phyloP scores from a whole-genome alignment of 73 alveolate species.

The Paramecium bursaria region DNA sequence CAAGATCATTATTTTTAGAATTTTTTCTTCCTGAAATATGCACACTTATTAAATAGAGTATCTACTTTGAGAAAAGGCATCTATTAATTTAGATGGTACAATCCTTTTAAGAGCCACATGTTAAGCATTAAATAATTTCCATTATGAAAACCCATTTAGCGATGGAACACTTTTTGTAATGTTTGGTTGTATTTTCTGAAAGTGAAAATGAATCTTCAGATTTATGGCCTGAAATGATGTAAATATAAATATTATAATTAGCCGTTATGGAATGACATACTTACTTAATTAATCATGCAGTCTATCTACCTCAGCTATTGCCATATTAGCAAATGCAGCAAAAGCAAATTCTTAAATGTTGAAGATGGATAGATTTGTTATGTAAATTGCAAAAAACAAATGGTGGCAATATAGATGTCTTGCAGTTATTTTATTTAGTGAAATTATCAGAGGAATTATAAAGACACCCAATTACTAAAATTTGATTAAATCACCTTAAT shows the following conservation, averaged over 20 bases:
- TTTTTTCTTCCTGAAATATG: conserved; percentile 65
- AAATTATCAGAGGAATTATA: conserved; percentile 23
- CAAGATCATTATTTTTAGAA: conserved; percentile 62
- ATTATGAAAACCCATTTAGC: conserved; percentile 30
- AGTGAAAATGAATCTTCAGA: conserved; percentile 47
- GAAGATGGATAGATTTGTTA: conserved; percentile 20
- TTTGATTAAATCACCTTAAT: conserved; percentile 34
- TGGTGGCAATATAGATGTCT: conserved; percentile 69
- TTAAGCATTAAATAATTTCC: conserved; percentile 50
- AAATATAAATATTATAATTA: not conserved
- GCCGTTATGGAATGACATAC: conserved; percentile 25
- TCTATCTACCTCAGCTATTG: conserved; percentile 57
- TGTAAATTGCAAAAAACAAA: conserved; percentile 24
- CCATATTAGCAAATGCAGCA: conserved; percentile 64
- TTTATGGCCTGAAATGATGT: conserved; percentile 32
- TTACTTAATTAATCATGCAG: conserved; percentile 37
- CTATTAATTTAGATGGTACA: conserved; percentile 55
- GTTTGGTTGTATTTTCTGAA: conserved; percentile 55
- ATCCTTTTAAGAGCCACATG: conserved; percentile 59
- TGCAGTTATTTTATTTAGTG: conserved; percentile 55
- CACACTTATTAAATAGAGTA: conserved; percentile 36
- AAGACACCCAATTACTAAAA: conserved; percentile 41
- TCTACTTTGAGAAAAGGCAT: conserved; percentile 61
- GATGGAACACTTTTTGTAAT: conserved; percentile 55
- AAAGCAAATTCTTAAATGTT: conserved; percentile 27